Percentiles rank a stretch among this genome's conserved stretches.
These are phyloP conservation scores for Erysimum cheiri DNA, from an alignment of 441 rosid genomes.

Conservation along the genomic window DNA sequence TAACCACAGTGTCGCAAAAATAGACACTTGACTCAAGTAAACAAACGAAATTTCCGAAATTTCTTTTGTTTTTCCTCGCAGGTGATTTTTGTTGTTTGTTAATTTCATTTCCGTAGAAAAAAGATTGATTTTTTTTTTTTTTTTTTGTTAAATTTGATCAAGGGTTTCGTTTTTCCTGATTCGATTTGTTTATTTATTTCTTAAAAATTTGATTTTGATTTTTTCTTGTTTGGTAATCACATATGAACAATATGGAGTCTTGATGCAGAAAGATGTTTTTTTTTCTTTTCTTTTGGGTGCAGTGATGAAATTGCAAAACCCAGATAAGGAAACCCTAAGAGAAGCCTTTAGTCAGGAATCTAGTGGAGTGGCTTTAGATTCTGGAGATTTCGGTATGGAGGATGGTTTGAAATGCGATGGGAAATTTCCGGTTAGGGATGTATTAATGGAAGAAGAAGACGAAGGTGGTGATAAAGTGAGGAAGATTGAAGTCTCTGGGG, in stretches of 20 bases:
- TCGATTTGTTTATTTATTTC: not conserved
- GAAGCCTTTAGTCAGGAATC: constrained; percentile 10
- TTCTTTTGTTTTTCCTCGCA: constrained; percentile 27
- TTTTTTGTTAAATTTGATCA: not conserved
- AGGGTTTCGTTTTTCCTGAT: constrained; percentile 23
- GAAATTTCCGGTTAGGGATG: constrained; percentile 30
- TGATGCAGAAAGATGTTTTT: constrained; percentile 17
- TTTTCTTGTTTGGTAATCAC: constrained; percentile 2
- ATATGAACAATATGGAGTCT: constrained; percentile 15
- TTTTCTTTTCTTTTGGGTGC: not conserved
- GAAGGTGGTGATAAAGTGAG: constrained; percentile 45
- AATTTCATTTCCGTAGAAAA: not conserved
- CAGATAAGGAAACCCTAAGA: constrained; percentile 55
- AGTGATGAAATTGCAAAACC: constrained; percentile 49
- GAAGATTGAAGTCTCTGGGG: constrained; percentile 62
- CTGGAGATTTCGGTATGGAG: constrained; percentile 32
- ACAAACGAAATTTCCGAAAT: not conserved
- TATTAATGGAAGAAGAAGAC: constrained; percentile 40
- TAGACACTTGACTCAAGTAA: not conserved
- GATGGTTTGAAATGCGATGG: constrained; percentile 29
- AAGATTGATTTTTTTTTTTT: constrained; percentile 5
- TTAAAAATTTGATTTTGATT: not conserved
- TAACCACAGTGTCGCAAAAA: not conserved
- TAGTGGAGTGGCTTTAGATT: constrained; percentile 41
- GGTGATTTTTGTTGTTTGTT: constrained; percentile 27